A percentile compares a stretch with the other conserved stretches of the same genome.
phyloP scores from a whole-genome alignment of 106 monocot genomes.

The Gastrodia elata region DNA sequence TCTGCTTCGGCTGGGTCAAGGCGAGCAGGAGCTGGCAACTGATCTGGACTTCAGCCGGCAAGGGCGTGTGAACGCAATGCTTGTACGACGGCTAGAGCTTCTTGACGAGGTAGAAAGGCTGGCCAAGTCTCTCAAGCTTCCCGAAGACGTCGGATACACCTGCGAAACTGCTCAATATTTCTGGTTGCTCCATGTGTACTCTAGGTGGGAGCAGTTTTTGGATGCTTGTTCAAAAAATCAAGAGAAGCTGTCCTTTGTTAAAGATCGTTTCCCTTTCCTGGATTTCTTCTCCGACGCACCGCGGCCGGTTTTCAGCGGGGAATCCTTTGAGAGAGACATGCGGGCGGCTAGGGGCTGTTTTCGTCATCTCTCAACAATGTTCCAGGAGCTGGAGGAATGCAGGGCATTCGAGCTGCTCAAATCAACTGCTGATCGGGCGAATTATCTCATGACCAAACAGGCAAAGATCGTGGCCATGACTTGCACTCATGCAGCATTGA shows the following conservation, averaged over 20 bases:
- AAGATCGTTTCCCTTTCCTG: constrained; percentile 74
- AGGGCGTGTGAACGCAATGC: constrained; percentile 98
- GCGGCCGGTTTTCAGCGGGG: constrained; percentile 60
- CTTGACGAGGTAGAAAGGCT: constrained; percentile 85
- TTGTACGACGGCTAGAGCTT: constrained; percentile 80
- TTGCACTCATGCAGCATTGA: constrained; percentile 96
- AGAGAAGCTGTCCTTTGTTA: constrained; percentile 68
- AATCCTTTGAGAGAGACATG: constrained; percentile 94
- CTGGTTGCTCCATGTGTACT: constrained; percentile 94
- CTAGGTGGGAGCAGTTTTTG: constrained; percentile 97
- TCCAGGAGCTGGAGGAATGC: constrained; percentile 97
- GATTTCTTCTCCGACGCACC: constrained; percentile 74
- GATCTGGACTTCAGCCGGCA: constrained; percentile 99
- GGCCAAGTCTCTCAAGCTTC: constrained; percentile 79
- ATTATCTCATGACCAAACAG: constrained; percentile 99
- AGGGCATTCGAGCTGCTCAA: constrained; percentile 95
- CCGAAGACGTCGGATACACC: constrained; percentile 92
- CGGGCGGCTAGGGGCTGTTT: constrained; percentile 89
- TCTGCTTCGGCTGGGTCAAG: constrained; percentile 94
- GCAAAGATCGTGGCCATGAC: constrained; percentile 99
- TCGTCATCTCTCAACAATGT: constrained; percentile 86
- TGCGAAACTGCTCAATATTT: constrained; percentile 99
- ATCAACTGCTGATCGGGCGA: constrained; percentile 92
- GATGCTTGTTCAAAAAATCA: constrained; percentile 64
- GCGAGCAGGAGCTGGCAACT: constrained; percentile 96